Evolutionary conservation across 495 filamentous ascomycete species (phyloP), one percentile per base, ranked within the genome.

Genomic region (Aspergillus cavernicola): DNA sequence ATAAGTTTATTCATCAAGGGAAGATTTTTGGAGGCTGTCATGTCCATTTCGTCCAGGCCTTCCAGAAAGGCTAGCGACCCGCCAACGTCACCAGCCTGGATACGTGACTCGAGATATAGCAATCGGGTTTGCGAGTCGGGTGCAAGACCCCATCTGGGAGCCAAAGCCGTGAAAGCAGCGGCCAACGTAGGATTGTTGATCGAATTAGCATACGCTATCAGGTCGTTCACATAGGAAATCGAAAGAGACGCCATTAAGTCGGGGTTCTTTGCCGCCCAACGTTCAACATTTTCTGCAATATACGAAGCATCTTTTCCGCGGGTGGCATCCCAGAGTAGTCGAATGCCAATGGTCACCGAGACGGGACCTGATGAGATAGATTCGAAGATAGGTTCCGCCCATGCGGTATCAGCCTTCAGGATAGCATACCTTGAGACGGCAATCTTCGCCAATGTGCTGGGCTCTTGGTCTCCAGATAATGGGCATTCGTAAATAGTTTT

Each of bases 301-400:
- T 85, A 83, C 56, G 87, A 81, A 5, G 86, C 82, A 10, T 82
- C 81, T 62, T 81, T 86, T 8, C 84, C 85, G 54, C 85, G 80
- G 11, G 85, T 77, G 11, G 85, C 86, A 22, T 88, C 83, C 87
- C 88, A 95, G 41, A 87, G 80, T 36, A 96, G 76, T 6, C 85
- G 70, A 26, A 85, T 75, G 57, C 91, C 83, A 80, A 86, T 87
- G 10, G 61, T 73, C 20, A 76, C 68, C 32, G 86, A 79, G 23
- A 55, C 64, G 18, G 75, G 77, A 15, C 56, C 70, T 38, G 76
- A 69, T 22, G 84, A 62, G 15, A 91, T 61, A 4, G 80, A 69
- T 28, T 82, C 71, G 32, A 89, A 82, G 18, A 95, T 70, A 15
- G 74, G 58, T 41, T 78, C 73, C 2, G 84, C 85, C 80, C 85